Conservation (phyloP, 257 asterid species). For the Capsicum chinense region DNA sequence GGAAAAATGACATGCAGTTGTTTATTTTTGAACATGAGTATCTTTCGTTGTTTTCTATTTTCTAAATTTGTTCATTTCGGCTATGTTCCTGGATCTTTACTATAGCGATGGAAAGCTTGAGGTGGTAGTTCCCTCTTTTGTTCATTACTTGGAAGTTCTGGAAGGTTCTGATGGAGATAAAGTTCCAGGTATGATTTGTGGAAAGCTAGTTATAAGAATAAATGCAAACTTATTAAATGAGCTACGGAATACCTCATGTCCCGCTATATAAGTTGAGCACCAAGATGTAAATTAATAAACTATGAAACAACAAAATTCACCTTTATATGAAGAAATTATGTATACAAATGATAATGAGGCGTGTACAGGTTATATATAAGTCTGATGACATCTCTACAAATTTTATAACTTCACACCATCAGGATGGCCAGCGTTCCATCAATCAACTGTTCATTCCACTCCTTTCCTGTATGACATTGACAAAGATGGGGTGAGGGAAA, state of each 20-base stretch:
- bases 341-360: neutral
- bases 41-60: constrained; percentile 14
- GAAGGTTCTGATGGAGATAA: constrained; percentile 99
- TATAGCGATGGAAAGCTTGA: constrained; percentile 97
- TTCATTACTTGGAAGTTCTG: constrained; percentile 96
- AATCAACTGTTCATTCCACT: constrained; percentile 95
- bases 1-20: neutral
- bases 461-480: constrained; percentile 94
- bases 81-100: neutral
- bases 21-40: neutral
- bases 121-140: constrained; percentile 92
- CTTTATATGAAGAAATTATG: neutral
- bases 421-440: constrained; percentile 99
- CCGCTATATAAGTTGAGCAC: neutral
- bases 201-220: constrained; percentile 24
- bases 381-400: neutral
- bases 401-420: constrained; percentile 32
- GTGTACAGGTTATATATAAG: neutral
- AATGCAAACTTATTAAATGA: constrained; percentile 7
- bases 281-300: neutral
- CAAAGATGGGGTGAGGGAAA: constrained; percentile 98
- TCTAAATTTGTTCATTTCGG: neutral
- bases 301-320: neutral
- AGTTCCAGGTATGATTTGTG: constrained; percentile 70
- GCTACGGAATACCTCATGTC: constrained; percentile 19